A percentile compares a stretch with the other conserved stretches of the same genome.
phyloP scores from a whole-genome alignment of 1,284 basidiomycete genomes.

The Tremellales sp. region DNA sequence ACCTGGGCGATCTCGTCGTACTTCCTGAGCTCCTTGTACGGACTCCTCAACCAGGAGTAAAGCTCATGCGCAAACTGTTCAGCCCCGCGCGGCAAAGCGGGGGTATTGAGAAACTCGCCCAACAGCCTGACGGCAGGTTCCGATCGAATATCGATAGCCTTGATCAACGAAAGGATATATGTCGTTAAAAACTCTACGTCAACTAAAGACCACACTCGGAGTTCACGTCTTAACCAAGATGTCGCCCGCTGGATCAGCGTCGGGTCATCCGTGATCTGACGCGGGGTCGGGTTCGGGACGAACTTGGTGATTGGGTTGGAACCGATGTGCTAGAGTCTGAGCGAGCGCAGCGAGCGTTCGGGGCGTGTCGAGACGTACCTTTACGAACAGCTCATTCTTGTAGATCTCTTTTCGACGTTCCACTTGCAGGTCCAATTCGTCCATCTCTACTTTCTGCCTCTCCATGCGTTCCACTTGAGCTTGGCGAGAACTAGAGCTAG shows the following conservation, averaged over 20 bases:
- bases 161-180: slow-evolving; percentile 77
- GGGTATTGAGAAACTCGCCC: slow-evolving; percentile 72
- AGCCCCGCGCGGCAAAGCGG: slow-evolving; percentile 62
- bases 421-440: slow-evolving; percentile 64
- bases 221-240: slow-evolving; percentile 72
- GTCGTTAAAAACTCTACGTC: slow-evolving; percentile 67
- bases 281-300: slow-evolving; percentile 71
- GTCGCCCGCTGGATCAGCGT: slow-evolving; percentile 57
- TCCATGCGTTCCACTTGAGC: slow-evolving; percentile 21
- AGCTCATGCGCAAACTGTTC: slow-evolving; percentile 90
- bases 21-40: slow-evolving; percentile 69
- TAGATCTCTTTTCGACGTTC: slow-evolving; percentile 64
- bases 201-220: slow-evolving; percentile 73
- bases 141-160: slow-evolving; percentile 79
- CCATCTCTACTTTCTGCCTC: slow-evolving; percentile 54
- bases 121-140: slow-evolving; percentile 75
- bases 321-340: slow-evolving; percentile 80
- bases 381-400: slow-evolving; percentile 68
- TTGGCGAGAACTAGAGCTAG: slow-evolving; percentile 16
- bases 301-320: slow-evolving; percentile 77
- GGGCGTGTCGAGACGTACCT: slow-evolving; percentile 52
- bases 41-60: slow-evolving; percentile 77
- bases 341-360: too few species aligned
- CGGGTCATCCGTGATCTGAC: slow-evolving; percentile 66
- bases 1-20: slow-evolving; percentile 82